These are phyloP conservation scores for Marvania coccoides DNA, from an alignment of 139 green algal species.

Conservation along the genomic window DNA sequence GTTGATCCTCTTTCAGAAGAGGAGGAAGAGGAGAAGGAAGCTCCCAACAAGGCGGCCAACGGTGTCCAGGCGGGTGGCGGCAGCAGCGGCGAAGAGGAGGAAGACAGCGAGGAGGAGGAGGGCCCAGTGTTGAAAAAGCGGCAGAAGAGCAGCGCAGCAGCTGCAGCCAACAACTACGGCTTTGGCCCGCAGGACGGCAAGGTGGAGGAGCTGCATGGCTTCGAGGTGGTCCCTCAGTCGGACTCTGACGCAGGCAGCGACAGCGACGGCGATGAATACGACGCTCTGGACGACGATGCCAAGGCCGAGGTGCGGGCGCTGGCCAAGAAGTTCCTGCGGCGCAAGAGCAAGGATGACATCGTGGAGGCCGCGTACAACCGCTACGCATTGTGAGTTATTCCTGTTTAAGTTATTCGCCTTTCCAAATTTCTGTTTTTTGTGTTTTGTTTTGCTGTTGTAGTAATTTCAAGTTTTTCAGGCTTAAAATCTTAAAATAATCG, in stretches of 20 bases:
- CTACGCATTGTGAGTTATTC: slow-evolving; percentile 50
- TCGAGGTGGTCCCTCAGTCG: slow-evolving; percentile 41
- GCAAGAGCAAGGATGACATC: slow-evolving; percentile 70
- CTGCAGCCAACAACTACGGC: not conserved
- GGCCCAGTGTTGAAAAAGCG: not conserved
- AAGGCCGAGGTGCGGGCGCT: slow-evolving; percentile 74
- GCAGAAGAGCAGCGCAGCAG: slow-evolving; percentile 10
- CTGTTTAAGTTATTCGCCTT: not conserved
- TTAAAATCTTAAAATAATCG: too few species aligned
- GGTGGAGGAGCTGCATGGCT: slow-evolving; percentile 9
- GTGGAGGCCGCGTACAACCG: slow-evolving; percentile 94
- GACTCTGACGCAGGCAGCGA: slow-evolving; percentile 20
- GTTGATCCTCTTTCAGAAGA: not conserved
- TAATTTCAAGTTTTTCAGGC: too few species aligned
- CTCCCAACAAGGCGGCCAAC: not conserved
- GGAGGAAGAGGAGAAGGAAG: slow-evolving; percentile 9
- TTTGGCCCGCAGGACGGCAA: not conserved
- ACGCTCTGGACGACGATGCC: slow-evolving; percentile 15
- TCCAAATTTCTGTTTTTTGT: not conserved
- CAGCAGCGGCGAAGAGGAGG: not conserved
- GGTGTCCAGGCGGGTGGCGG: not conserved
- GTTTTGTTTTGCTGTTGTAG: not conserved
- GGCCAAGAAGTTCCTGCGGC: slow-evolving; percentile 73
- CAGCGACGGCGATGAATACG: slow-evolving; percentile 43
- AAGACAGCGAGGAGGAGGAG: slow-evolving; percentile 24